A percentile compares a stretch with the other conserved stretches of the same genome.
These are phyloP conservation scores for Trifolium pratense DNA, from an alignment of 306 rosid species.

Conservation along the genomic window DNA sequence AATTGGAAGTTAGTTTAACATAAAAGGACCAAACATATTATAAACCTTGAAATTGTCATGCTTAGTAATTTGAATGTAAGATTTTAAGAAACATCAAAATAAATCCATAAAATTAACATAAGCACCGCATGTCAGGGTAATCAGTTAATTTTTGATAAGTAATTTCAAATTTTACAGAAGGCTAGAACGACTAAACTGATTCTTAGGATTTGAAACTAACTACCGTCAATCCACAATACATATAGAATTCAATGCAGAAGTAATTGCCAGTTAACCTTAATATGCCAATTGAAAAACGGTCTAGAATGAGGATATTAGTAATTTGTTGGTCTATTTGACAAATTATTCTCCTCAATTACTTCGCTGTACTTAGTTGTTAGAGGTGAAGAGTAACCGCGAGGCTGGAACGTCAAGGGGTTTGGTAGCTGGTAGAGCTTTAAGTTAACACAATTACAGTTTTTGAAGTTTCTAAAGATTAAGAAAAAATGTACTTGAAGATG, in stretches of 20 bases:
- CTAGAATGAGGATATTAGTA: neutral
- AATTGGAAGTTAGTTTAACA: neutral
- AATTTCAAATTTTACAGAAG: neutral
- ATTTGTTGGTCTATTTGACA: neutral
- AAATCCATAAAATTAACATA: constrained; percentile 1
- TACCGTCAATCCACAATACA: neutral
- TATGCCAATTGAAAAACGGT: neutral
- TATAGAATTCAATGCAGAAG: neutral
- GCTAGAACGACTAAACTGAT: neutral
- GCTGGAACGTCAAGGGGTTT: neutral
- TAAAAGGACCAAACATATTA: neutral
- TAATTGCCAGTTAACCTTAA: neutral
- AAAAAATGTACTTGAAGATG: neutral
- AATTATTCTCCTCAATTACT: neutral
- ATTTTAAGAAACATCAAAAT: neutral
- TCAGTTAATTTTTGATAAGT: neutral
- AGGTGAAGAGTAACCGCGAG: neutral
- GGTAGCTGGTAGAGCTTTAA: constrained; percentile 12
- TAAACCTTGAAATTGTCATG: neutral
- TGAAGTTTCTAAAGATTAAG: constrained; percentile 3
- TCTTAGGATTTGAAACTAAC: neutral
- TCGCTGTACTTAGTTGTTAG: neutral
- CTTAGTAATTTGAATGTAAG: neutral
- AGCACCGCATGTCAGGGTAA: neutral
- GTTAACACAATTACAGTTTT: neutral